phyloP scores from a whole-genome alignment of 805 yeast species.

The Phaffomyces opuntiae region DNA sequence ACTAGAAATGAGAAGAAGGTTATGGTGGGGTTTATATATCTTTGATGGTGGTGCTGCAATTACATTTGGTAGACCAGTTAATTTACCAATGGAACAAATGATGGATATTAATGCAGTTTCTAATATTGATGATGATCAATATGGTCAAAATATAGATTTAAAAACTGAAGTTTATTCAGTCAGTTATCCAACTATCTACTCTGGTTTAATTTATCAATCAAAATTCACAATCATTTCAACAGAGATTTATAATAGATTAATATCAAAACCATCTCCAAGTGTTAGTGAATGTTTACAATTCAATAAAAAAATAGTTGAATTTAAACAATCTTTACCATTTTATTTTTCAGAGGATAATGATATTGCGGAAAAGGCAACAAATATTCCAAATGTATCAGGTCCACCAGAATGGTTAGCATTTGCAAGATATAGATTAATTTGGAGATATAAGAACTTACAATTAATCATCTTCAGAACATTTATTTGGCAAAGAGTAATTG shows the following conservation, averaged over 20 bases:
- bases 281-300: constrained; percentile 44
- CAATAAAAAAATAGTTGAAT: constrained; percentile 35
- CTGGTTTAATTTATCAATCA: constrained; percentile 51
- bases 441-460: constrained; percentile 54
- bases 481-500: constrained; percentile 45
- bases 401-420: constrained; percentile 48
- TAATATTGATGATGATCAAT: constrained; percentile 39
- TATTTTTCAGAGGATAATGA: constrained; percentile 39
- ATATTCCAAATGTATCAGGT: constrained; percentile 16
- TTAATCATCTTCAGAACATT: constrained; percentile 49
- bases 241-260: constrained; percentile 40
- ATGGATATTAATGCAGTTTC: constrained; percentile 45
- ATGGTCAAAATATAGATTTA: constrained; percentile 14
- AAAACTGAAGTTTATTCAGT: constrained; percentile 16
- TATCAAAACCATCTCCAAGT: constrained; percentile 41
- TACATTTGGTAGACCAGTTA: constrained; percentile 59
- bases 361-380: constrained; percentile 20
- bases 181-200: constrained; percentile 45
- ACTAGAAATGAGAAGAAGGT: constrained; percentile 48
- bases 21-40: constrained; percentile 64
- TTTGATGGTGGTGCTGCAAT: constrained; percentile 60
- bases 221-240: constrained; percentile 41
- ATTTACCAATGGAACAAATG: constrained; percentile 38
- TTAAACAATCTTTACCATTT: constrained; percentile 36
- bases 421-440: constrained; percentile 43